Base-by-base conservation (phyloP, 371 early-diverging fungal genomes). In the Saksenaea oblongispora region DNA sequence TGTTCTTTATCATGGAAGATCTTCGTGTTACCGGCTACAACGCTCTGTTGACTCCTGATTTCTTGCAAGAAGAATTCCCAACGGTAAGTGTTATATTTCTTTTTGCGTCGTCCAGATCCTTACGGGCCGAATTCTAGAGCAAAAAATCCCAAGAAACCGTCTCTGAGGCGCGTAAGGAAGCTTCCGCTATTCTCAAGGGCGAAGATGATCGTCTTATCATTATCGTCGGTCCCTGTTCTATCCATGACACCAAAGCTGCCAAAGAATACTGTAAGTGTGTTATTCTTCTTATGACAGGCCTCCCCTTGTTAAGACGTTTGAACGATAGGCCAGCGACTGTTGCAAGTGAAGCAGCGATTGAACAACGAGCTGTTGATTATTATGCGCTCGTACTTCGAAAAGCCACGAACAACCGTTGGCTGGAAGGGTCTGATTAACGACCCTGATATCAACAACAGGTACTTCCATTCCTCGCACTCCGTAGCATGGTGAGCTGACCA, bases 401-500 rank as follows among this genome's bases (percentile, higher is more conserved):
- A 96, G 78, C 96, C 96, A 13, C 79, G 96, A 62, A 95, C 96
- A 5, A 96, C 95, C 13, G 94, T 95, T 28, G 96, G 96, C 14
- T 96, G 96, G 96, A 95, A 95, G 73, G 96, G 95, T 51, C 76
- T 95, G 42, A 94, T 96, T 74, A 96, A 95, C 70, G 96, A 96
- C 66, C 95, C 96, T 22, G 76, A 85, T 65, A 80, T 96, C 68
- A 87, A 94, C 78, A 88, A 88, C 66, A 86, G 88, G 77, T 86
- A 76, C n/a, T 15, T 34, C 27, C 14, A n/a, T 3, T 13, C 15
- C 55, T 9, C 8, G 24, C 47, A 22, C 10, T 36, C n/a, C n/a
- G 36, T 28, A 55, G 18, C 26, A 31, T n/a, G 24, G 26, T 26
- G 55, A 17, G 9, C n/a, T 34, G 24, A 47, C 26, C n/a, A 31